Evolutionary conservation across 306 rosid genomes (phyloP), one percentile per base, ranked within the genome.

Genomic region (Biancaea sappan): DNA sequence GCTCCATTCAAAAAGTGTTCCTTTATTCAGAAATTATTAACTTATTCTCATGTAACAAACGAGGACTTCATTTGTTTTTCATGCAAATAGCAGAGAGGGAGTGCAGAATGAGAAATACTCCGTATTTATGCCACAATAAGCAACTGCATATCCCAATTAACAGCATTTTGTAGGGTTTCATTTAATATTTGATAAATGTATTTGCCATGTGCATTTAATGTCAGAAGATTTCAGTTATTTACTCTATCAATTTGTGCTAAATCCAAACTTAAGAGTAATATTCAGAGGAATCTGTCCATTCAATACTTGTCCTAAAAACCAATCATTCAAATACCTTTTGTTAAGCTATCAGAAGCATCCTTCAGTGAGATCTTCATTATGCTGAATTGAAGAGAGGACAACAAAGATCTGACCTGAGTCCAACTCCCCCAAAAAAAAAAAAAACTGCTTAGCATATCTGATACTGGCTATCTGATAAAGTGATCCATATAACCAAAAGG

Each of bases 331-430:
- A 65, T 77, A 92, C 99, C 99, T 88, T 87, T 84, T 64, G 96
- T 83, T 60, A 78, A 72, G 81, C 76, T 59, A 69, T 81, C 86
- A 73, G 90, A 81, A 80, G 80, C 84, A 88, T 84, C 92, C 84
- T 82, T 87, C 77, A 92, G 87, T 26, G 95, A 82, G 88, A 94
- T 82, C 86, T 84, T 87, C 81, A 90, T 65, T 78, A 94, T 71
- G 66, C 75, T 79, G 79, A 87, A 94, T 69, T 84, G 78, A 76
- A 79, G 95, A 84, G 84, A 75, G 64, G 95, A 83, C 79, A 94
- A 58, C 87, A 87, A 84, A 71, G 91, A 86, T 71, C 75, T 83
- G 66, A 92, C 97, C 95, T 94, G 87, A 63, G 73, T 76, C 66
- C 72, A 62, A 43, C 54, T 54, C 64, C 79, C n/a, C n/a, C n/a